Conservation (phyloP, 2,329 filamentous ascomycete species). For the Neocatenulostroma microsporum region DNA sequence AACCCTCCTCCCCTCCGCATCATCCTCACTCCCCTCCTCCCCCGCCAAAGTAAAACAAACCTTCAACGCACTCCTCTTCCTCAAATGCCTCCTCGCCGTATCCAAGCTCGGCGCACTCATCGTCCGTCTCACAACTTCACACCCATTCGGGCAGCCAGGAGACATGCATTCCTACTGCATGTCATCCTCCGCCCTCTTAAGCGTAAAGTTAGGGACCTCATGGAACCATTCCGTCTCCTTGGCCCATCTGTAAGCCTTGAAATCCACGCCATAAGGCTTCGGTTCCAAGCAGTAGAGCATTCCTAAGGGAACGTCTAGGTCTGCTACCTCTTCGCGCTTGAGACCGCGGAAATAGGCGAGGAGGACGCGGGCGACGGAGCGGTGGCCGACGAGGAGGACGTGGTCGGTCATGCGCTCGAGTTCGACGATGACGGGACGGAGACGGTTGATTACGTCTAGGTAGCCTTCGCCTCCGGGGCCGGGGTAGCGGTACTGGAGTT, state of each 20-base stretch:
- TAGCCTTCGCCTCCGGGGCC: constrained; percentile 95
- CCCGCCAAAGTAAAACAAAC: too few species aligned
- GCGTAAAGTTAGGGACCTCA: constrained; percentile 73
- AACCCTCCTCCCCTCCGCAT: not conserved
- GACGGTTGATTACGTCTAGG: constrained; percentile 89
- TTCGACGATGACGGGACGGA: constrained; percentile 92
- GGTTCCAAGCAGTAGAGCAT: constrained; percentile 94
- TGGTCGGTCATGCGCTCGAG: constrained; percentile 96
- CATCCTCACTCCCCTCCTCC: too few species aligned
- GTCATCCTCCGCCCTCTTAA: constrained; percentile 49
- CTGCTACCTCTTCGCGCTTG: constrained; percentile 82
- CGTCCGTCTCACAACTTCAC: constrained; percentile 1
- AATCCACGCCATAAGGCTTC: constrained; percentile 95
- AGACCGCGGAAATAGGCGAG: constrained; percentile 96
- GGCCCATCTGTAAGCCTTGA: constrained; percentile 91
- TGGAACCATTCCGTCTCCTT: constrained; percentile 71
- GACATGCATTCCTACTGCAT: constrained; percentile 21
- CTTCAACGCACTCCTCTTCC: not conserved
- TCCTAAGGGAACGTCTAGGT: constrained; percentile 86
- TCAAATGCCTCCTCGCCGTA: not conserved
- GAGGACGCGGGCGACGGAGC: constrained; percentile 82
- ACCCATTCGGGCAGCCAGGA: constrained; percentile 6
- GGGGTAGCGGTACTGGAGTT: constrained; percentile 93
- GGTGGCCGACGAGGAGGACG: constrained; percentile 83
- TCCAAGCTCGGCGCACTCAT: constrained; percentile 3